Evolutionary conservation across 768 basidiomycete species (phyloP).

Genomic region (Amanita jacksonii): DNA sequence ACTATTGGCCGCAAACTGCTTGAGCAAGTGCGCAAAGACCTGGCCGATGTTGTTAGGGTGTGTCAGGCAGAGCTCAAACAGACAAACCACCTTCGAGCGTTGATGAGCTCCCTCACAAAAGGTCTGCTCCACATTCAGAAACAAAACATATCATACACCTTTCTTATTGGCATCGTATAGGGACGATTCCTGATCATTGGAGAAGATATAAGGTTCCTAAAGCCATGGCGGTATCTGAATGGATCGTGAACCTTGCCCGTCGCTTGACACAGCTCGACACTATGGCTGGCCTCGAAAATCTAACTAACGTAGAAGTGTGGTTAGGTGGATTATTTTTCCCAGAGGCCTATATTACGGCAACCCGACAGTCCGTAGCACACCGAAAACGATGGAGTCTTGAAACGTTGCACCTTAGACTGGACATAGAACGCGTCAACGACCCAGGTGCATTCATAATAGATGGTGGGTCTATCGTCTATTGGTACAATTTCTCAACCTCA

Average conservation of each 20-base stretch:
- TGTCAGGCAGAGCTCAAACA: conserved; percentile 87
- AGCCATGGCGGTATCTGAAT: conserved; percentile 72
- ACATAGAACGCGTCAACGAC: conserved; percentile 73
- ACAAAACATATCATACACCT: background rate
- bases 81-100: conserved; percentile 88
- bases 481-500: no score
- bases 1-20: conserved; percentile 71
- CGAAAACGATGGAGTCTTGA: conserved; percentile 89
- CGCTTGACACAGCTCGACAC: conserved; percentile 77
- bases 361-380: conserved; percentile 92
- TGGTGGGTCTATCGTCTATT: conserved; percentile 47
- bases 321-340: conserved; percentile 95
- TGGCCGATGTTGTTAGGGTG: conserved; percentile 72
- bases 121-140: conserved; percentile 33
- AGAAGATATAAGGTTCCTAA: conserved; percentile 80
- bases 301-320: conserved; percentile 75
- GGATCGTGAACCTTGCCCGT: conserved; percentile 74
- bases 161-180: conserved; percentile 28
- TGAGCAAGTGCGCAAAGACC: conserved; percentile 70
- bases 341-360: conserved; percentile 92
- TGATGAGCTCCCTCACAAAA: conserved; percentile 87
- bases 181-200: conserved; percentile 86
- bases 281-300: conserved; percentile 54
- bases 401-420: conserved; percentile 69
- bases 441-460: conserved; percentile 79